Evolutionary conservation across 352 stramenopile genomes (phyloP).

Genomic region (Phytophthora cajani): DNA sequence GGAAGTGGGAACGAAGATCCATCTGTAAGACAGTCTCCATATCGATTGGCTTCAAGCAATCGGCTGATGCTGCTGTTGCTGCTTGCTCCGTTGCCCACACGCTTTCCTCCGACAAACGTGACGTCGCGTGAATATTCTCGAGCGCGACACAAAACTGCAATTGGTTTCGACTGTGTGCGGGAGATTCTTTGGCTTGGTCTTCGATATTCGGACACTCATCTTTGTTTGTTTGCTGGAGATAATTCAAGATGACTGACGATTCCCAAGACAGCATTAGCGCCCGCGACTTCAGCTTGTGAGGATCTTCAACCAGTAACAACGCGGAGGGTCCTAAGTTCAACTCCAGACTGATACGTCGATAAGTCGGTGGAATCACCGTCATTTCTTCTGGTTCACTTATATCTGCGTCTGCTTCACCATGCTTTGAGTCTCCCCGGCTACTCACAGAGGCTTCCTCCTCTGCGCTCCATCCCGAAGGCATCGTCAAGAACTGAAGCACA

Average conservation of each 20-base stretch:
- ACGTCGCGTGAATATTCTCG: slow-evolving; percentile 80
- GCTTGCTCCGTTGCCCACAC: slow-evolving; percentile 57
- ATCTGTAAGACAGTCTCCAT: slow-evolving; percentile 77
- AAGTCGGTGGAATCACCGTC: slow-evolving; percentile 26
- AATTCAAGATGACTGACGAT: slow-evolving; percentile 64
- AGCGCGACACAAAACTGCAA: slow-evolving; percentile 68
- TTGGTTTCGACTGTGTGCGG: slow-evolving; percentile 51
- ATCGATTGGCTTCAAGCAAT: slow-evolving; percentile 82
- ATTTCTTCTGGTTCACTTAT: slow-evolving; percentile 9
- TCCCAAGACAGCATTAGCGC: slow-evolving; percentile 88
- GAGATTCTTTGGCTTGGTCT: slow-evolving; percentile 24
- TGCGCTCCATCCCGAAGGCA: slow-evolving; percentile 24
- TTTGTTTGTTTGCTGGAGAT: slow-evolving; percentile 57
- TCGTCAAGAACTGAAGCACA: slow-evolving; percentile 73
- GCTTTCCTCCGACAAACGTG: slow-evolving; percentile 75
- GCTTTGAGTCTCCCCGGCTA: slow-evolving; percentile 20
- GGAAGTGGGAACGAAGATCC: slow-evolving; percentile 65
- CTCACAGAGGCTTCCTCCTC: slow-evolving; percentile 34
- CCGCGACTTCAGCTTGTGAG: slow-evolving; percentile 68
- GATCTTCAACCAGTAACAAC: slow-evolving; percentile 79
- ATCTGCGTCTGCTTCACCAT: slow-evolving; percentile 14
- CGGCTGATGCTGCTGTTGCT: slow-evolving; percentile 54
- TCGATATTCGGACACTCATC: slow-evolving; percentile 31
- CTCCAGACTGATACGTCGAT: slow-evolving; percentile 59
- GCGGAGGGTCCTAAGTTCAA: slow-evolving; percentile 73